Percentiles rank a stretch among this genome's conserved stretches.
These are phyloP conservation scores for Trametes elegans DNA, from an alignment of 768 basidiomycete species.

Conservation along the genomic window DNA sequence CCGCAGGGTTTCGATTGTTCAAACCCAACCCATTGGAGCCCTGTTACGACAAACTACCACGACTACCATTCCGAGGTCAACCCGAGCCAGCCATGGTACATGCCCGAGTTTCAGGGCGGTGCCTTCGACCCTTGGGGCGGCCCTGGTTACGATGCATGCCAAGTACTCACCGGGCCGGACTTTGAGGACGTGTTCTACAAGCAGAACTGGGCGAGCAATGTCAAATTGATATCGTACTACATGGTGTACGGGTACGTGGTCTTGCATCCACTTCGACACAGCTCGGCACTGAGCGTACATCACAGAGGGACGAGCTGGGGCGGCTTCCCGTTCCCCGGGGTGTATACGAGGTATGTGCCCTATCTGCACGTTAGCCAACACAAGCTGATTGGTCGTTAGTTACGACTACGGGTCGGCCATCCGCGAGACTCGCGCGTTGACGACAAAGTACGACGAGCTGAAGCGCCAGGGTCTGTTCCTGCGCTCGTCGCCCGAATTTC, in stretches of 20 bases:
- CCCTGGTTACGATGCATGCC: slow-evolving; percentile 68
- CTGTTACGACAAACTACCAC: slow-evolving; percentile 62
- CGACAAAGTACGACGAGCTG: slow-evolving; percentile 70
- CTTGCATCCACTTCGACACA: background rate
- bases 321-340: slow-evolving; percentile 73
- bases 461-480: slow-evolving; percentile 79
- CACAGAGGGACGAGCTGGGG: slow-evolving; percentile 84
- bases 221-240: slow-evolving; percentile 80
- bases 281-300: background rate
- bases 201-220: slow-evolving; percentile 77
- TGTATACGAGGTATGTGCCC: slow-evolving; percentile 45
- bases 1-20: slow-evolving; percentile 84
- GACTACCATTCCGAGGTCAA: slow-evolving; percentile 53
- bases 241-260: slow-evolving; percentile 71
- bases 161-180: slow-evolving; percentile 63
- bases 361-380: background rate
- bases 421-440: slow-evolving; percentile 63
- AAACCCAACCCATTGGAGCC: slow-evolving; percentile 62
- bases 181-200: slow-evolving; percentile 81
- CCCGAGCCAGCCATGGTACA: slow-evolving; percentile 61
- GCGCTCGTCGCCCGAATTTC: slow-evolving; percentile 74
- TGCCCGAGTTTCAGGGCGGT: slow-evolving; percentile 59
- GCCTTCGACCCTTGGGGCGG: slow-evolving; percentile 84
- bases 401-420: slow-evolving; percentile 83
- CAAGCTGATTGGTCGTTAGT: slow-evolving; percentile 40